Conservation (phyloP, 1,284 basidiomycete species). For the Thelephora terrestris region DNA sequence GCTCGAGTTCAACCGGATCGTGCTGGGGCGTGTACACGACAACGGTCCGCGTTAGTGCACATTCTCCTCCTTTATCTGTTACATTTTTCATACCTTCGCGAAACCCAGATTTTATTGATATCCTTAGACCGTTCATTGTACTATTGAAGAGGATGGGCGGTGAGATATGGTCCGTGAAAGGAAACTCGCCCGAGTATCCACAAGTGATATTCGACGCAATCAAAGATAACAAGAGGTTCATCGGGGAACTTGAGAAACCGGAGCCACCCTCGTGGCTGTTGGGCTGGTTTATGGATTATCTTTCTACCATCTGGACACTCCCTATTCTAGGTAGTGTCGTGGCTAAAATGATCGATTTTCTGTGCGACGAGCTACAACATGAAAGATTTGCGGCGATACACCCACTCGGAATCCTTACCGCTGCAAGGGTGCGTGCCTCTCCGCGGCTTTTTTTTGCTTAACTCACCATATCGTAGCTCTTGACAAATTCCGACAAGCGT, state of each 20-base stretch:
- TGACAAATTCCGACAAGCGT: slow-evolving; percentile 9
- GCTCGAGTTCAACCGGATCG: slow-evolving; percentile 37
- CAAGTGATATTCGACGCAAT: slow-evolving; percentile 73
- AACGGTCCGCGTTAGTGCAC: slow-evolving; percentile 47
- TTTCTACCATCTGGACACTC: slow-evolving; percentile 42
- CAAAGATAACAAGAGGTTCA: slow-evolving; percentile 64
- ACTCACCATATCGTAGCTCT: slow-evolving; percentile 10
- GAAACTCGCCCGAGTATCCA: slow-evolving; percentile 58
- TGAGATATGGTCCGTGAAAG: slow-evolving; percentile 45
- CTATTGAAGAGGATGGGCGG: slow-evolving; percentile 42
- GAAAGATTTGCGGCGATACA: slow-evolving; percentile 50
- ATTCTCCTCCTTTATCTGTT: slow-evolving; percentile 6
- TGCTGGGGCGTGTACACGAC: slow-evolving; percentile 55
- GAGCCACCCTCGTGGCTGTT: slow-evolving; percentile 34
- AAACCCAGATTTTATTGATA: slow-evolving; percentile 48
- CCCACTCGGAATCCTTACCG: slow-evolving; percentile 48
- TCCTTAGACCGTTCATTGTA: slow-evolving; percentile 51
- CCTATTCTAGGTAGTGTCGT: slow-evolving; percentile 55
- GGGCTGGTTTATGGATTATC: slow-evolving; percentile 45
- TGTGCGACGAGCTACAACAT: slow-evolving; percentile 73
- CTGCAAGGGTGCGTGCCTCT: slow-evolving; percentile 45
- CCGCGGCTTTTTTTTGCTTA: background rate
- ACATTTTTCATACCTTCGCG: slow-evolving; percentile 4
- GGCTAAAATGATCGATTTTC: slow-evolving; percentile 57
- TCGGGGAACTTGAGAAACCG: slow-evolving; percentile 34